Evolutionary conservation across 2,329 filamentous ascomycete genomes (phyloP).

Genomic region (Nothopassalora personata): DNA sequence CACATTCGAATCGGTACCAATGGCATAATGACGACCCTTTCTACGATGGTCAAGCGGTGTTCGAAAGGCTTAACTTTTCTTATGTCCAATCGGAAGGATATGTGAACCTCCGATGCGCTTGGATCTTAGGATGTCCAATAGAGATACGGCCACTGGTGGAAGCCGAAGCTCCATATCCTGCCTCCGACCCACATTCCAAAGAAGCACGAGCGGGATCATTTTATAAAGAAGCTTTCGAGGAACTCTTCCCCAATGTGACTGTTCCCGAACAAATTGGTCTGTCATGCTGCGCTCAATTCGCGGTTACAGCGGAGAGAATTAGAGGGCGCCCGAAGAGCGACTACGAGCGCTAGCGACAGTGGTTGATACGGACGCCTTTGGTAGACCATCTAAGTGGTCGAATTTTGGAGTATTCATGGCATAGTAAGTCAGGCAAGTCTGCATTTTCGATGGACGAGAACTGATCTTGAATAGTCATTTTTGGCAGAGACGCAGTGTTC

Average conservation of each 20-base stretch:
- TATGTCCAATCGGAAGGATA: constrained; percentile 49
- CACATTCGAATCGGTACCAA: constrained; percentile 51
- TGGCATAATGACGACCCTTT: constrained; percentile 53
- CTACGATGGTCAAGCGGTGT: constrained; percentile 47
- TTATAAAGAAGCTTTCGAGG: constrained; percentile 46
- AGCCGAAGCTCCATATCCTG: constrained; percentile 24
- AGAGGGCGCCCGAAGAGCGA: constrained; percentile 42
- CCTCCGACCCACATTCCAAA: constrained; percentile 18
- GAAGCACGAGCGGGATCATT: constrained; percentile 45
- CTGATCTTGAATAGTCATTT: constrained; percentile 32
- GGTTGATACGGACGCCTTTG: constrained; percentile 45
- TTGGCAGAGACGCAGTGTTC: constrained; percentile 30
- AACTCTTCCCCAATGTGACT: constrained; percentile 41
- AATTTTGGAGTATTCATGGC: constrained; percentile 56
- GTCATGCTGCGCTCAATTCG: constrained; percentile 54
- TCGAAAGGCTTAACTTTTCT: constrained; percentile 45
- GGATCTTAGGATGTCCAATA: constrained; percentile 48
- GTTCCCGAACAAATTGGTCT: constrained; percentile 46
- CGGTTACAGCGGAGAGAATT: constrained; percentile 46
- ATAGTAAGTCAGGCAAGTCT: constrained; percentile 39
- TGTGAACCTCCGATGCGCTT: constrained; percentile 50
- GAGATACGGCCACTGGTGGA: constrained; percentile 42
- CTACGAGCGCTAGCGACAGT: constrained; percentile 47
- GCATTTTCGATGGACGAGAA: too few species aligned
- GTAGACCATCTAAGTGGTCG: constrained; percentile 48